Evolutionary conservation across 345 rosid genomes (phyloP).

Genomic region (Iberis pinnata): DNA sequence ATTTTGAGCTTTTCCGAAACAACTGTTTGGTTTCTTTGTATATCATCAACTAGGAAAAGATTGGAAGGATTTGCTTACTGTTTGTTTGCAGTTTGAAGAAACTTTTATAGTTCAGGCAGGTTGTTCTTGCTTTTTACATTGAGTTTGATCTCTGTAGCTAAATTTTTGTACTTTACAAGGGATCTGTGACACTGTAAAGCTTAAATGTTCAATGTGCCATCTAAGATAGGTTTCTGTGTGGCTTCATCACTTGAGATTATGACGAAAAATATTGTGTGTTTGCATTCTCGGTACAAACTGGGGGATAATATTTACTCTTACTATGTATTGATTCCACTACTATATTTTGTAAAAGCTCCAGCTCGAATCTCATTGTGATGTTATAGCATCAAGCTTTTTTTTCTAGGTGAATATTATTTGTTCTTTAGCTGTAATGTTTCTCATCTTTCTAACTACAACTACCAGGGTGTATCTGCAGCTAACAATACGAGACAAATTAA

Average conservation of each 20-base stretch:
- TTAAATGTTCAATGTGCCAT: conserved; percentile 10
- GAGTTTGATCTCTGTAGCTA: no score
- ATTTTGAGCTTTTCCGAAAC: no score
- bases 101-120: no score
- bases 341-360: neutral
- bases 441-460: conserved; percentile 14
- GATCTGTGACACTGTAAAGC: conserved; percentile 10
- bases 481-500: conserved; percentile 53
- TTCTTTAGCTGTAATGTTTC: conserved; percentile 5
- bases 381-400: neutral
- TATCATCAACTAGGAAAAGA: no score
- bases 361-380: conserved; percentile 7
- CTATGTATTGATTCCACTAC: neutral
- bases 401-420: conserved; percentile 1
- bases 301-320: neutral
- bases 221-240: conserved; percentile 6
- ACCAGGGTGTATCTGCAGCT: conserved; percentile 29
- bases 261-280: neutral
- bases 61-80: no score
- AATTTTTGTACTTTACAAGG: conserved; percentile 5
- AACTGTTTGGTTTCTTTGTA: neutral
- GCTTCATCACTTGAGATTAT: neutral
- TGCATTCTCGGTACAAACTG: no score
- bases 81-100: no score
- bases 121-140: no score